phyloP scores from a whole-genome alignment of 1,284 basidiomycete species.

The Cryptococcus sp. region DNA sequence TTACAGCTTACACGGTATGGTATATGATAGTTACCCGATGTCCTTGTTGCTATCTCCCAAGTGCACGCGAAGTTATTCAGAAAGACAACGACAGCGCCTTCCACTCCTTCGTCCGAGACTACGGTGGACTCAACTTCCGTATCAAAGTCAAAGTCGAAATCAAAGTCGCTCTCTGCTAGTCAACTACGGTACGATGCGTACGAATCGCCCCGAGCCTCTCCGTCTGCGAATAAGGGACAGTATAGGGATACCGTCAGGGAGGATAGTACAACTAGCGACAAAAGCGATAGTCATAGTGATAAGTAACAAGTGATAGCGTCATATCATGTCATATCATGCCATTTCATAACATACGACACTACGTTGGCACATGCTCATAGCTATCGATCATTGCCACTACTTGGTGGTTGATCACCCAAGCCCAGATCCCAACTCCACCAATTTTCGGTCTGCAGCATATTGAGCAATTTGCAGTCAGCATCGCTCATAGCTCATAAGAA shows the following conservation, averaged over 20 bases:
- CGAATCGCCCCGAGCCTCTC: constrained; percentile 3
- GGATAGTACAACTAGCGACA: not conserved
- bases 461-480: not conserved
- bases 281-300: constrained; percentile 1
- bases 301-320: not conserved
- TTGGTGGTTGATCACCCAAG: not conserved
- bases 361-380: not conserved
- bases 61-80: not conserved
- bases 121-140: no score
- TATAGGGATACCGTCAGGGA: no score
- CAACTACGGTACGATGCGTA: constrained; percentile 31
- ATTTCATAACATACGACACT: not conserved
- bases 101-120: constrained; percentile 2
- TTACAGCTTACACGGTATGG: no score
- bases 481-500: not conserved
- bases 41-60: constrained; percentile 25
- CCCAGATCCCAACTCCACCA: constrained; percentile 23
- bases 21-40: constrained; percentile 24
- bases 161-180: not conserved
- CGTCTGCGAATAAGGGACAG: no score
- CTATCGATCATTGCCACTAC: not conserved
- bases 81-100: not conserved
- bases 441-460: constrained; percentile 10
- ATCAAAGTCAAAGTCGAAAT: not conserved
- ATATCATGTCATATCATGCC: not conserved